Base-by-base conservation (phyloP, 306 rosid genomes). In the Quercus bicolor region DNA sequence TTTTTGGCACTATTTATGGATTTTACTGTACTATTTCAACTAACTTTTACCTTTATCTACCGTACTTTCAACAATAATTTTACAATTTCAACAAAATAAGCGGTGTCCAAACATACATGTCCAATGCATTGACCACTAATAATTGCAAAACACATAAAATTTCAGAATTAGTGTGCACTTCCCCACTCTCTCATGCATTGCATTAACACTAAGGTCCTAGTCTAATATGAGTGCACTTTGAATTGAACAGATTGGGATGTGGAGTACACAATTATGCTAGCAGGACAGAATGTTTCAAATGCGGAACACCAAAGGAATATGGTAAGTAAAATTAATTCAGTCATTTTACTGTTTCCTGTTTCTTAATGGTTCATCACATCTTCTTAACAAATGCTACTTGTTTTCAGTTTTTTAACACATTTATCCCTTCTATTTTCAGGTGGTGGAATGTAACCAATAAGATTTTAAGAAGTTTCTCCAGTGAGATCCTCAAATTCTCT, bases 221-320 rank as follows among this genome's bases (percentile, higher is more conserved):
- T 48, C 64, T 57, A 20, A 65, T 33, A 37, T 45, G 53, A 48
- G 13, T 23, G 60, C 21, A 66, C 57, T 80, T 23, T 80, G 23
- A 37, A 70, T 85, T 71, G 19, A 34, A 73, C 88, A 96, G 98
- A 80, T 64, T 34, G 69, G 98, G 93, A 77, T 96, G 99, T 79
- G 98, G 96, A 84, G 81, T 85, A 57, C 99, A 93, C 83, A 96
- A 96, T 75, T 96, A 93, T 52, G 99, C 99, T 37, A 89, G 91
- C 89, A 88, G 99, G 86, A 72, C 79, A 77, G 97, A 87, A 82
- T 96, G 99, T 78, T 86, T 56, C 70, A 96, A 88, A 83, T 96
- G 99, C 98, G 91, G 86, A 75, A 86, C 88, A 72, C 87, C 92
- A 54, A 93, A 83, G 82, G 75, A 83, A 73, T 89, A 76, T 72